Evolutionary conservation across 257 asterid species (phyloP), one percentile per base, ranked within the genome.

Genomic region (Plantago major): DNA sequence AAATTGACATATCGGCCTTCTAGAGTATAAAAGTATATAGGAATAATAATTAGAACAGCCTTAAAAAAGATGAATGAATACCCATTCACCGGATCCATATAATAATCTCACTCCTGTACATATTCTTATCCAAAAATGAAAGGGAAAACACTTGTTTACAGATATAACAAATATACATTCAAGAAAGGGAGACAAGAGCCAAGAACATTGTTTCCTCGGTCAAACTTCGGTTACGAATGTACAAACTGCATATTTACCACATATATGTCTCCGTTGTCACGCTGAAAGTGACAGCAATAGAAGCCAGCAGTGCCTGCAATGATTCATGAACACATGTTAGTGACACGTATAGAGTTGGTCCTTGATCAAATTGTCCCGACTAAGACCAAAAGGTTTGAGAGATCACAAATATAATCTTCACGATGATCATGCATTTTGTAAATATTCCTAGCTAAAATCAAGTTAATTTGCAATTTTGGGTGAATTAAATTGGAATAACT

Each of bases 271-370:
- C 83, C 77, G 49, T 81, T 4, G 94, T 86, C 70, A 82, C 84
- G 46, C 98, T 95, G 55, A 91, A 79, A 64, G 85, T 84, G 64
- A 91, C 76, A 60, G 93, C 90, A 68, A 91, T 67, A 46, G 84
- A 61, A 54, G 94, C 90, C 11, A 91, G 78, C 60, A 84, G 47
- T 48, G 95, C 90, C 96, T 91, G 87, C 68, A 46, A 14, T 22
- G 16, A 52, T 56, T 53, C 15, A 64, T 3, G 16, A 63, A 55
- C 33, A 51, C 42, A 42, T 42, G 13, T 33, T 33, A 54, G 16
- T 14, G 13, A 47, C 42, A 38, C n/a, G 30, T 7, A 46, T 19
- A 11, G 1, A 38, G 8, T 11, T 53, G 9, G 12, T 11, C 17
- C 26, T 53, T 22, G 17, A 1, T 53, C 11, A 53, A 9, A 53